phyloP scores from a whole-genome alignment of 2,329 filamentous ascomycete species.

The Cryoendolithus antarcticus region DNA sequence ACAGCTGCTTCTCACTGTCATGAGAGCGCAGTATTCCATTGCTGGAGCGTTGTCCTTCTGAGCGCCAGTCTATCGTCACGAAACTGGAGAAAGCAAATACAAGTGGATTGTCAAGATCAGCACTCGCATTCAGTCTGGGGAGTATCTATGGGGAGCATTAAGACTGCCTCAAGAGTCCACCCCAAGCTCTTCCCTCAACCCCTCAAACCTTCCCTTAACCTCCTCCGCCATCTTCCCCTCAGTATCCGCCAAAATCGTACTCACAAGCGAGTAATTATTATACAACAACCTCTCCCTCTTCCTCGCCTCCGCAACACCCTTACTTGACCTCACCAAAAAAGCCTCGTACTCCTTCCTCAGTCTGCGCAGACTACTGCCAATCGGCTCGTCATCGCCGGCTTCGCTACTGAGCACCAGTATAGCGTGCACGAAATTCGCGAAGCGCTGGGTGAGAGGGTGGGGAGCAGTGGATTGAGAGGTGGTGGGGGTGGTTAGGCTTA shows the following conservation, averaged over 20 bases:
- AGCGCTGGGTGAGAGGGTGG: constrained; percentile 86
- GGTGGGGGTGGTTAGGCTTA: constrained; percentile 40
- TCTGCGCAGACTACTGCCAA: constrained; percentile 65
- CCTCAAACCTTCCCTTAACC: constrained; percentile 63
- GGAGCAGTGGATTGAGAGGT: constrained; percentile 65
- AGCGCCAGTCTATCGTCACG: too few relatives aligned
- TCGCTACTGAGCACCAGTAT: constrained; percentile 76
- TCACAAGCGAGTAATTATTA: constrained; percentile 88
- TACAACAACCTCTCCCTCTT: constrained; percentile 81
- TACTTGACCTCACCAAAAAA: constrained; percentile 67
- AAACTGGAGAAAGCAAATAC: too few relatives aligned
- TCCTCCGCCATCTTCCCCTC: constrained; percentile 62
- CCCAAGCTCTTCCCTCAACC: constrained; percentile 31
- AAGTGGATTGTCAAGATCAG: too few relatives aligned
- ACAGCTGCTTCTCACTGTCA: too few relatives aligned
- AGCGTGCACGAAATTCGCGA: constrained; percentile 81
- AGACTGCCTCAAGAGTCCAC: not conserved
- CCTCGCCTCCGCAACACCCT: constrained; percentile 61
- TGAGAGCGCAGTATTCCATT: too few relatives aligned
- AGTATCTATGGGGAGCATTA: too few relatives aligned
- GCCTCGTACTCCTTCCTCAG: constrained; percentile 71
- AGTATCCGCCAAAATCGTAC: constrained; percentile 70
- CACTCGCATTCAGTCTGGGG: too few relatives aligned
- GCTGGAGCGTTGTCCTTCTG: too few relatives aligned
- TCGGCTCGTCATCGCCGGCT: constrained; percentile 86